A percentile compares a stretch with the other conserved stretches of the same genome.
Evolutionary conservation across 2,329 filamentous ascomycete species (phyloP).

Genomic region (Nannizzia gypsea): DNA sequence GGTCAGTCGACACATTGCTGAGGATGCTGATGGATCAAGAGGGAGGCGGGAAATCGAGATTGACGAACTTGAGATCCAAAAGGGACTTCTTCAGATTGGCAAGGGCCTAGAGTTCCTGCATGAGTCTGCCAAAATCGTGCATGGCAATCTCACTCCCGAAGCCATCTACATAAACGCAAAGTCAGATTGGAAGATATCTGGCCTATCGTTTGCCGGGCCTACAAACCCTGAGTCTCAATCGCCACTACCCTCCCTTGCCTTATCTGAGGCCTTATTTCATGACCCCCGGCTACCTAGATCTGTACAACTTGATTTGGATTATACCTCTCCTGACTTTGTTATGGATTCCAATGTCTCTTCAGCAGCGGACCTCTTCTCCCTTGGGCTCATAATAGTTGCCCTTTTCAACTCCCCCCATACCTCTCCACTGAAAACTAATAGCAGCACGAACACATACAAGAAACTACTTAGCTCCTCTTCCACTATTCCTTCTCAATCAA

Average conservation of each 20-base stretch:
- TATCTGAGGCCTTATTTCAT: conserved; percentile 73
- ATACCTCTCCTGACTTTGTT: conserved; percentile 86
- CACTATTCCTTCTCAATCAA: conserved; percentile 62
- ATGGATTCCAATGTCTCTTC: conserved; percentile 78
- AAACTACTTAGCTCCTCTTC: conserved; percentile 68
- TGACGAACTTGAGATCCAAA: conserved; percentile 95
- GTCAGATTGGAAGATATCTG: conserved; percentile 97
- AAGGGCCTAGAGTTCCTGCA: conserved; percentile 93
- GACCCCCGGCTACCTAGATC: conserved; percentile 69
- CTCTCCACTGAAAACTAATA: conserved; percentile 73
- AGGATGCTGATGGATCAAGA: conserved; percentile 61
- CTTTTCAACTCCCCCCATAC: conserved; percentile 89
- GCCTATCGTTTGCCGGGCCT: conserved; percentile 78
- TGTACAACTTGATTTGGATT: conserved; percentile 87
- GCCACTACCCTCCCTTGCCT: conserved; percentile 64
- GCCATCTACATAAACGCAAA: conserved; percentile 91
- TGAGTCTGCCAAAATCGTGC: conserved; percentile 85
- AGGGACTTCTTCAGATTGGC: conserved; percentile 81
- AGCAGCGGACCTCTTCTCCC: conserved; percentile 83
- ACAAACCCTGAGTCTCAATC: conserved; percentile 64
- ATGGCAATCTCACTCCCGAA: conserved; percentile 89
- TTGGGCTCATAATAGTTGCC: conserved; percentile 77
- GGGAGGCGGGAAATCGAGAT: conserved; percentile 76
- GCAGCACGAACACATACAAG: conserved; percentile 74
- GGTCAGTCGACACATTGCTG: conserved; percentile 66